These are phyloP conservation scores for Curvularia spicifera DNA, from an alignment of 2,329 filamentous ascomycete species.

Conservation along the genomic window DNA sequence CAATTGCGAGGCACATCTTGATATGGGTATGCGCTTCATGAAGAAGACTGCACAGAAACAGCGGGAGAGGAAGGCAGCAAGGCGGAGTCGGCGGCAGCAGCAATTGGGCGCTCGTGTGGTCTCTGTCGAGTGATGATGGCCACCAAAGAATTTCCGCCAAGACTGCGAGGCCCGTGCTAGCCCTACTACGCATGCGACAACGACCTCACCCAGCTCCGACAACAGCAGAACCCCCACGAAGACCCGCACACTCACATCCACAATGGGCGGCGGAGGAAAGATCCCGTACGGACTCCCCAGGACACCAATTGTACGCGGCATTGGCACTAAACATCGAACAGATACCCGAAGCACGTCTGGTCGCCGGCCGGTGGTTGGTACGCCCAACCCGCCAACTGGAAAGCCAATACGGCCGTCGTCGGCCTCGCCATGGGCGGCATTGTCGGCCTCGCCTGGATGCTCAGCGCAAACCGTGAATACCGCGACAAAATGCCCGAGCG, in stretches of 20 bases:
- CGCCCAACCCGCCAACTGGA: constrained; percentile 93
- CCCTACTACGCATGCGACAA: constrained; percentile 25
- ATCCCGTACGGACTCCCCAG: constrained; percentile 61
- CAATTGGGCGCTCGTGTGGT: constrained; percentile 35
- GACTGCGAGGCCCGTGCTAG: constrained; percentile 22
- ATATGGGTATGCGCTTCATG: constrained; percentile 69
- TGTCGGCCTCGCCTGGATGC: constrained; percentile 58
- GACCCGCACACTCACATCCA: constrained; percentile 64
- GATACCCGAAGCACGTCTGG: constrained; percentile 99
- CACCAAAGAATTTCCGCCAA: constrained; percentile 47
- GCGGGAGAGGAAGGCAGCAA: constrained; percentile 16
- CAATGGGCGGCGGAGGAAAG: constrained; percentile 68
- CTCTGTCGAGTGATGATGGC: constrained; percentile 32
- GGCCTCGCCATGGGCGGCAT: no score
- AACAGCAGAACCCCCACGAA: constrained; percentile 23
- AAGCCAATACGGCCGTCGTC: constrained; percentile 74
- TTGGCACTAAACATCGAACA: constrained; percentile 47
- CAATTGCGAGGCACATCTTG: constrained; percentile 66
- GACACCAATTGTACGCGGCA: constrained; percentile 18
- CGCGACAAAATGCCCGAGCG: constrained; percentile 78
- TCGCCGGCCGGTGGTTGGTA: constrained; percentile 99
- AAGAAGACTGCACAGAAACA: constrained; percentile 22
- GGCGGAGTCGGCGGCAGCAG: constrained; percentile 28
- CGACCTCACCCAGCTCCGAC: constrained; percentile 29
- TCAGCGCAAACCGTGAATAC: constrained; percentile 75